phyloP scores from a whole-genome alignment of 192 early-diverging fungal genomes.

The Dissophora globulifera region DNA sequence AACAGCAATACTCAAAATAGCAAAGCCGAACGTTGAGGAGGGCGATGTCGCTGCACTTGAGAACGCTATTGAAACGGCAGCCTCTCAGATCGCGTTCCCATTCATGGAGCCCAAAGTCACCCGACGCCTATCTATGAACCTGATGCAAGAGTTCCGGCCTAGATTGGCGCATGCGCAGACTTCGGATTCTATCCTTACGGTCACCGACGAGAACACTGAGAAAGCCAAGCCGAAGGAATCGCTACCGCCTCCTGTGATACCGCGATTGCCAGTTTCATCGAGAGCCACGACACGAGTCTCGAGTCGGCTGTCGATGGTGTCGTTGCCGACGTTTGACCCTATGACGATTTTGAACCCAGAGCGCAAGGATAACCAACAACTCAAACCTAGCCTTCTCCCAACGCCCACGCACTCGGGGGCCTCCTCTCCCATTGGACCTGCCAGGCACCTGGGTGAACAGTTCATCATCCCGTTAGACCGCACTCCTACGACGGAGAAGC shows the following conservation, averaged over 20 bases:
- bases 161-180: constrained; percentile 24
- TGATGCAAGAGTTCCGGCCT: constrained; percentile 59
- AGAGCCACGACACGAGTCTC: constrained; percentile 30
- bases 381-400: not conserved
- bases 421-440: constrained; percentile 1
- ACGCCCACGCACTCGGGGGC: constrained; percentile 5
- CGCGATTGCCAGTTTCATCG: constrained; percentile 27
- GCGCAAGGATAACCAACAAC: constrained; percentile 11
- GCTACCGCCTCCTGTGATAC: constrained; percentile 2
- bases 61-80: constrained; percentile 46
- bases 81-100: constrained; percentile 50
- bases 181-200: constrained; percentile 37
- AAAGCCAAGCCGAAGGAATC: constrained; percentile 18
- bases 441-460: constrained; percentile 8
- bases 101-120: constrained; percentile 59
- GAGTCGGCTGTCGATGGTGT: constrained; percentile 39
- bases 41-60: constrained; percentile 46
- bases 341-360: constrained; percentile 39
- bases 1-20: constrained; percentile 32
- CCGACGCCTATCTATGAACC: constrained; percentile 62
- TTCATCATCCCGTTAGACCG: constrained; percentile 34
- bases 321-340: constrained; percentile 35
- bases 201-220: constrained; percentile 30
- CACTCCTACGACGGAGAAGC: constrained; percentile 35
- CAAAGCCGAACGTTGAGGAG: constrained; percentile 48